Evolutionary conservation across 305 asterid genomes (phyloP).

Genomic region (Lippia alba): DNA sequence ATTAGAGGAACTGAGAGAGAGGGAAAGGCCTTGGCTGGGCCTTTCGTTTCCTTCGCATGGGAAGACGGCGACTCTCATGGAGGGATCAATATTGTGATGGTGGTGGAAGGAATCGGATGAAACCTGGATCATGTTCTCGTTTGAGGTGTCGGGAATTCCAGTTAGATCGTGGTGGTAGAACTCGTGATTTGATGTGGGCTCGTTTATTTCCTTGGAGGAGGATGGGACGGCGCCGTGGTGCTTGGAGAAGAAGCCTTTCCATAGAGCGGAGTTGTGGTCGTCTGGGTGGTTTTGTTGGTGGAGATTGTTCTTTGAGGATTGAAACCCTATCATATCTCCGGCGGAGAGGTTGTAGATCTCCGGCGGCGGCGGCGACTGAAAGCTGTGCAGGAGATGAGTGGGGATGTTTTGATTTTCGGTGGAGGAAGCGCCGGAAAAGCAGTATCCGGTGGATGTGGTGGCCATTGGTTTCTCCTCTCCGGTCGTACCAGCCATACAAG

Average conservation of each 20-base stretch:
- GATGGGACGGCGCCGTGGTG: conserved; percentile 35
- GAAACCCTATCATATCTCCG: conserved; percentile 80
- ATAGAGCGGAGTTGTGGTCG: conserved; percentile 39
- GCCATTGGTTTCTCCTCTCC: conserved; percentile 58
- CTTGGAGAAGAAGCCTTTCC: conserved; percentile 58
- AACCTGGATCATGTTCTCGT: conserved; percentile 36
- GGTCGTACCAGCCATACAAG: conserved; percentile 51
- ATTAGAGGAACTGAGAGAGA: conserved; percentile 68
- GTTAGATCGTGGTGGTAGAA: conserved; percentile 46
- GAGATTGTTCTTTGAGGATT: conserved; percentile 40
- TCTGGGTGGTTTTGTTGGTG: conserved; percentile 24
- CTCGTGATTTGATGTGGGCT: conserved; percentile 23
- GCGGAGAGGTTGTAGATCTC: conserved; percentile 71
- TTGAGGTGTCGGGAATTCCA: conserved; percentile 34
- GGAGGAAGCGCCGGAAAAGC: conserved; percentile 50
- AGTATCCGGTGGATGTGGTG: conserved; percentile 48
- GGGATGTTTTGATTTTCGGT: conserved; percentile 39
- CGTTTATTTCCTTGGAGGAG: conserved; percentile 47
- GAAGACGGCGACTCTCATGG: conserved; percentile 56
- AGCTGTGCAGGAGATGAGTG: conserved; percentile 49
- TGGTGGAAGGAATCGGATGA: conserved; percentile 34
- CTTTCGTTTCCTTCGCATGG: conserved; percentile 69
- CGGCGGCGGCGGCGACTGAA: conserved; percentile 40
- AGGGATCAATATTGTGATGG: conserved; percentile 48
- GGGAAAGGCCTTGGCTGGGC: conserved; percentile 90